phyloP scores from a whole-genome alignment of 441 rosid genomes.

The Eutrema salsugineum region DNA sequence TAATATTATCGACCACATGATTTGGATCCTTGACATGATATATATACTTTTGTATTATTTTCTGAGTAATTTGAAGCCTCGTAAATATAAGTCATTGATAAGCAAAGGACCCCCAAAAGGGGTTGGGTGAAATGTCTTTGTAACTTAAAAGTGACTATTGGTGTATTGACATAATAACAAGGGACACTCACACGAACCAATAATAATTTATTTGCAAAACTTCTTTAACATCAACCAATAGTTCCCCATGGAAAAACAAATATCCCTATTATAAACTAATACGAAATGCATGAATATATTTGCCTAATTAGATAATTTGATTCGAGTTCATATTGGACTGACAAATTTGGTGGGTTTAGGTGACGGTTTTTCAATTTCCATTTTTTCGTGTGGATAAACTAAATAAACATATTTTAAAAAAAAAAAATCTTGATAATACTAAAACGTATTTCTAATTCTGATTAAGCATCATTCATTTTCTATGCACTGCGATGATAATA shows the following conservation, averaged over 20 bases:
- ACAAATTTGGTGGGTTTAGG: slow-evolving; percentile 13
- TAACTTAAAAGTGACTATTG: slow-evolving; percentile 29
- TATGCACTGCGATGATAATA: not conserved
- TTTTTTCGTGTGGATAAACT: not conserved
- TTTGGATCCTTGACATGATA: slow-evolving; percentile 6
- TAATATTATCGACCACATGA: slow-evolving; percentile 13
- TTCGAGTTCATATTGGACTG: not conserved
- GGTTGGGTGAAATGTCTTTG: slow-evolving; percentile 31
- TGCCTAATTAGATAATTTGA: not conserved
- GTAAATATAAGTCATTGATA: slow-evolving; percentile 4
- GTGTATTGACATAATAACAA: slow-evolving; percentile 23
- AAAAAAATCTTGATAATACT: not conserved
- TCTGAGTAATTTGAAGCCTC: slow-evolving; percentile 4
- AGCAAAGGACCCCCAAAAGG: slow-evolving; percentile 22
- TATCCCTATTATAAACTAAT: not conserved
- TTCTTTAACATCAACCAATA: slow-evolving; percentile 12
- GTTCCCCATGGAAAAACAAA: slow-evolving; percentile 21
- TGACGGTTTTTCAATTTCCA: not conserved
- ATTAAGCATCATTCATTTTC: not conserved
- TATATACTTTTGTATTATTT: not conserved
- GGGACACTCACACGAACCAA: slow-evolving; percentile 13
- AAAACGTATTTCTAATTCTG: not conserved
- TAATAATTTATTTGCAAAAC: not conserved
- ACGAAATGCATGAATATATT: not conserved
- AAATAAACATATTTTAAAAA: no score